Percentiles rank a stretch among this genome's conserved stretches.
Evolutionary conservation across 1,139 yeast species (phyloP).

Genomic region (Schwanniomyces etchellsii): DNA sequence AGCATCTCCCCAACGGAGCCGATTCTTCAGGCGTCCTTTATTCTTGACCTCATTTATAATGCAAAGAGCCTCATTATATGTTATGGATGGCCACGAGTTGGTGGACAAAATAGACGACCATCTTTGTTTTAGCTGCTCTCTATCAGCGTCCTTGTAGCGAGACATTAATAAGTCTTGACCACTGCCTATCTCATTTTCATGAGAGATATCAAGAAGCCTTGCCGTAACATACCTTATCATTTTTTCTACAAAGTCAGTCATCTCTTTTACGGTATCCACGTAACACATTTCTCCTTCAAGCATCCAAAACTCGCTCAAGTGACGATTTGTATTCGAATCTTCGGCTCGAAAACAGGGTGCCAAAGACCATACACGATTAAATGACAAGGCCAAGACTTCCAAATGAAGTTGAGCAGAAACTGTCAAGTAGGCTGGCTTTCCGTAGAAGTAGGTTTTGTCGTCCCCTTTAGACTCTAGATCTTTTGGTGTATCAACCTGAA

Average conservation of each 20-base stretch:
- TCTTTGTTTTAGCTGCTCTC: constrained; percentile 18
- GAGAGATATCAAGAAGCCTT: constrained; percentile 15
- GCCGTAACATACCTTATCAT: constrained; percentile 58
- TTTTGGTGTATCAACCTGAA: constrained; percentile 40
- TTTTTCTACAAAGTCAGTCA: constrained; percentile 61
- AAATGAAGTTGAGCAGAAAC: constrained; percentile 92
- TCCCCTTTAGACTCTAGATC: constrained; percentile 7
- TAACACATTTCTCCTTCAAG: constrained; percentile 86
- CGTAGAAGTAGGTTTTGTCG: constrained; percentile 47
- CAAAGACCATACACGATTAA: constrained; percentile 81
- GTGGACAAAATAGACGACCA: constrained; percentile 27
- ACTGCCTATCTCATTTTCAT: constrained; percentile 16
- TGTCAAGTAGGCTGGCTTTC: constrained; percentile 63
- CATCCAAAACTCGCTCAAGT: constrained; percentile 97
- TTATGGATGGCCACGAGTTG: constrained; percentile 61
- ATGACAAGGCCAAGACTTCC: constrained; percentile 71
- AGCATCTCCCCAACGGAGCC: constrained; percentile 60
- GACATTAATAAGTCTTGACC: constrained; percentile 39
- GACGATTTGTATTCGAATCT: constrained; percentile 83
- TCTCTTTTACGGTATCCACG: constrained; percentile 48
- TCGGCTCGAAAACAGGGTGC: constrained; percentile 96
- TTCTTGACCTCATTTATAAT: constrained; percentile 33
- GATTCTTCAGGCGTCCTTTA: constrained; percentile 16
- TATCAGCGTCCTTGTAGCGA: constrained; percentile 30
- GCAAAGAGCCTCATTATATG: constrained; percentile 71